phyloP scores from a whole-genome alignment of 2,329 filamentous ascomycete genomes.

The Taxawa tesnikishii region DNA sequence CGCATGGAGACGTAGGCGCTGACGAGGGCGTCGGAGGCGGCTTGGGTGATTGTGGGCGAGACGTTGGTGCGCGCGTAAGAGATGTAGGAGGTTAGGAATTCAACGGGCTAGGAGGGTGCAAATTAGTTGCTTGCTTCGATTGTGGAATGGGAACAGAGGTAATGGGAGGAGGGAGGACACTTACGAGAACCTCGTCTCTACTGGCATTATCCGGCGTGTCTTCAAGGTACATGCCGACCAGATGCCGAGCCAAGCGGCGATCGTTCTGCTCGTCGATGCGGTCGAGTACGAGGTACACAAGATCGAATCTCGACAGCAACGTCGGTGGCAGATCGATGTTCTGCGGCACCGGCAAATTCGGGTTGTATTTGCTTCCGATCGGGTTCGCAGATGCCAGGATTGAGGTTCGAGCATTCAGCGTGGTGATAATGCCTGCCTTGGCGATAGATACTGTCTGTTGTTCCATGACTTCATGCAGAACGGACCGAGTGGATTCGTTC shows the following conservation, averaged over 20 bases:
- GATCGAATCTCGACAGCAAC: conserved; percentile 85
- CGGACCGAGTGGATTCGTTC: conserved; percentile 71
- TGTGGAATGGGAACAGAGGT: not conserved
- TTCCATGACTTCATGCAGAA: conserved; percentile 82
- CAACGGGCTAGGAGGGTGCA: conserved; percentile 57
- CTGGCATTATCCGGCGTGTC: conserved; percentile 81
- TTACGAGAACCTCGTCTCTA: conserved; percentile 66
- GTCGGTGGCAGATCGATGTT: conserved; percentile 97
- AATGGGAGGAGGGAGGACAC: conserved; percentile 21
- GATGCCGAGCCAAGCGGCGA: conserved; percentile 76
- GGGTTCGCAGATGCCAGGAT: conserved; percentile 96
- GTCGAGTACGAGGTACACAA: conserved; percentile 94
- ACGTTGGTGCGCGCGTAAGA: conserved; percentile 84
- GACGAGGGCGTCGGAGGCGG: conserved; percentile 73
- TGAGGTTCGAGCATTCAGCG: conserved; percentile 87
- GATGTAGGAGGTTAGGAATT: conserved; percentile 94
- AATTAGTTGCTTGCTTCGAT: conserved; percentile 6
- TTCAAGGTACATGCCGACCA: conserved; percentile 93
- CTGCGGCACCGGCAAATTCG: conserved; percentile 86
- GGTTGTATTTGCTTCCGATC: conserved; percentile 96
- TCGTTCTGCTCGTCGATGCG: conserved; percentile 84
- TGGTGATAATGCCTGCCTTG: conserved; percentile 92
- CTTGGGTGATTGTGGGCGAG: conserved; percentile 68
- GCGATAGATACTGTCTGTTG: conserved; percentile 79
- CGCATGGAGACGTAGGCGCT: conserved; percentile 90